Evolutionary conservation across 768 basidiomycete species (phyloP), one percentile per base, ranked within the genome.

Genomic region (Leccinum fibrillosum): DNA sequence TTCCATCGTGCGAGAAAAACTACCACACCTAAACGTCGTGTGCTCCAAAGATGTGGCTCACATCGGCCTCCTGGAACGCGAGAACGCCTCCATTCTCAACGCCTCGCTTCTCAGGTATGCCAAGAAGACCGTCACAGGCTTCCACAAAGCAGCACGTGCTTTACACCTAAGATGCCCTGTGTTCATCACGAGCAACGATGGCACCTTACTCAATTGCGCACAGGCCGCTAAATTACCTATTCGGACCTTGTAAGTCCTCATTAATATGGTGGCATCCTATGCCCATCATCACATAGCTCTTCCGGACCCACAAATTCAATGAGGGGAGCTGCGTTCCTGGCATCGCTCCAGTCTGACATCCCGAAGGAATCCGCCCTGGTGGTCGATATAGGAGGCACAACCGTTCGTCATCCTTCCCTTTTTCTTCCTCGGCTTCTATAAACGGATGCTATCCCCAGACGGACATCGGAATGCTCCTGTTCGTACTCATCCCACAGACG

Each of bases 271-370:
- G 42, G 12, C 32, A 34, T 34, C 32, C 32, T 34, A 10, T 19
- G 13, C n/a, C 54, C 70, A 17, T 66, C 21, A 32, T 56, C 49
- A 11, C 49, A 45, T 55, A 72, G 66, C 57, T 79, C 78, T 21
- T 81, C 78, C 45, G 84, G 83, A 3, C 81, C 85, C 6, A 88
- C 86, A 1, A 88, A 88, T 66, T 86, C 84, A 1, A 88, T 88
- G 85, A 75, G 86, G 52, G 86, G 86, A 9, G 86, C 85, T 5
- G 81, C 81, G 4, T 86, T 82, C 67, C 74, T 87, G 5, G 80
- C 85, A 1, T 78, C 77, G 9, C 68, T 76, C 47, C 74, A 73
- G 60, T 69, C 68, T 9, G 58, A 64, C 61, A 59, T 69, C 55
- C 48, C 69, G 48, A 74, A 66, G 57, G 71, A 77, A 66, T 69